Percentiles rank a stretch among this genome's conserved stretches.
phyloP scores from a whole-genome alignment of 345 rosid species.

The Eucalyptus polybractea region DNA sequence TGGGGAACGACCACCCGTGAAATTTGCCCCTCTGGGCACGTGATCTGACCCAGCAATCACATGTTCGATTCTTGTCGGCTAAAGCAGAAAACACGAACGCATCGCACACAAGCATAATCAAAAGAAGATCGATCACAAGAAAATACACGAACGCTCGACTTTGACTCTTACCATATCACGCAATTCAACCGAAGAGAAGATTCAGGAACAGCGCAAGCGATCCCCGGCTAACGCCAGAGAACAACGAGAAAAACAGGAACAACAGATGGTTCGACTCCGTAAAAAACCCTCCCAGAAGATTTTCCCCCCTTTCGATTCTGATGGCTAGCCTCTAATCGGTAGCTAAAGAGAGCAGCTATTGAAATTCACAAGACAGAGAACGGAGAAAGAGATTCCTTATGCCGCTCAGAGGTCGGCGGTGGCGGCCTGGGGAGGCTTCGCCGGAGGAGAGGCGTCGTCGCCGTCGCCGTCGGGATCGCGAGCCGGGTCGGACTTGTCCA shows the following conservation, averaged over 20 bases:
- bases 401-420: background rate
- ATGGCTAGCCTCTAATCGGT: background rate
- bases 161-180: background rate
- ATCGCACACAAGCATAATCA: background rate
- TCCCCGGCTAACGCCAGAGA: background rate
- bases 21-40: background rate
- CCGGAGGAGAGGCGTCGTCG: background rate
- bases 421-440: background rate
- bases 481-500: slow-evolving; percentile 56
- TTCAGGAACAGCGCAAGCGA: background rate
- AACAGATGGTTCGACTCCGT: background rate
- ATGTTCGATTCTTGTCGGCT: background rate
- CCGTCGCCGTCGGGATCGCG: slow-evolving; percentile 33
- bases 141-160: background rate
- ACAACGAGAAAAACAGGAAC: background rate
- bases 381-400: background rate
- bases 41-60: background rate
- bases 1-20: background rate
- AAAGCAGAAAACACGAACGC: background rate
- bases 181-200: background rate
- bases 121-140: background rate
- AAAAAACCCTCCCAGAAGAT: background rate
- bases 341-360: background rate
- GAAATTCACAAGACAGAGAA: background rate
- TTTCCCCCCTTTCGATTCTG: background rate